Base-by-base conservation (phyloP, 306 rosid genomes). In the Vigna unguiculata region DNA sequence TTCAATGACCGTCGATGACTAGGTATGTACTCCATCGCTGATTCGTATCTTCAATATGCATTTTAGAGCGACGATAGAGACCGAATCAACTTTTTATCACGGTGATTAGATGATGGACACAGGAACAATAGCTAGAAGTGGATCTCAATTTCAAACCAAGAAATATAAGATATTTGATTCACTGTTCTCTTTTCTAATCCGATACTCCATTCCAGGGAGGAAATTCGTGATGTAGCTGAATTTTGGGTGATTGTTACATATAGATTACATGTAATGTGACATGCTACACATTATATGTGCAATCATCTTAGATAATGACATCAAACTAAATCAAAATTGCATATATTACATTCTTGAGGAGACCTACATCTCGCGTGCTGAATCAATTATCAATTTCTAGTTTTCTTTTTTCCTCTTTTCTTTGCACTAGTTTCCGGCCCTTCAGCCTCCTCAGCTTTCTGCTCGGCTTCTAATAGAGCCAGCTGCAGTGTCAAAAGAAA, bases 371-470 rank as follows among this genome's bases (percentile, higher is more conserved):
- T 74, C 4, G 63, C 5, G 63, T 48, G 57, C 41, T 19, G 32
- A 43, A 68, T 47, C 53, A 70, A 70, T 40, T 14, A 75, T 85
- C 82, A 85, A 77, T 78, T 85, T 75, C 86, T 85, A 52, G 83
- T 85, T 83, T 95, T 90, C 90, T 87, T 93, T 88, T 90, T 95
- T 82, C 97, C 96, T 84, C 93, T 86, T 81, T 85, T 90, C 80
- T 83, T 89, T 4, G 83, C 80, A 84, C 96, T 90, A 43, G 90
- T 83, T 76, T 92, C 97, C 45, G 97, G 87, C 41, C 85, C 97
- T 85, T 92, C 97, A 16, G 61, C 90, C 84, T 92, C 97, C 57
- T 89, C 99, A 24, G 92, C 97, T 86, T 90, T 95, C 88, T 92
- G 97, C 80, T 95, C 97, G 51, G 93, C 86, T 86, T 95, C 98